Conservation (phyloP, 164 flowering plant genomes). For the Umbilicus rupestris region DNA sequence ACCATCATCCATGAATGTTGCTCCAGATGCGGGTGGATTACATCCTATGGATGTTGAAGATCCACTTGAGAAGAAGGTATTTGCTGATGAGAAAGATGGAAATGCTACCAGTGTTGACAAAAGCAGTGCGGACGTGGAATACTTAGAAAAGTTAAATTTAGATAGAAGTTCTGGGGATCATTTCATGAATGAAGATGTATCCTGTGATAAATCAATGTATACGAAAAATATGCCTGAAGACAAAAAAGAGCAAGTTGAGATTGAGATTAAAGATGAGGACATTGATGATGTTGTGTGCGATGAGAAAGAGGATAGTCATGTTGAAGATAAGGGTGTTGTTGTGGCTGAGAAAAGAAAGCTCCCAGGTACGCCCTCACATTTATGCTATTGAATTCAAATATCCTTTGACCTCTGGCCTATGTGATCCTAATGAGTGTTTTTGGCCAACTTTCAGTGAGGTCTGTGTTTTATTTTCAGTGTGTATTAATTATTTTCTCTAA, state of each 20-base stretch:
- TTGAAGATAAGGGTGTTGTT: constrained; percentile 23
- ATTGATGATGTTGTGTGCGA: constrained; percentile 31
- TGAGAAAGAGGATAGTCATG: constrained; percentile 27
- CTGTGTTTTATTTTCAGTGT: too few species aligned
- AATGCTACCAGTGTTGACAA: constrained; percentile 24
- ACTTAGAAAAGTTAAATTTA: constrained; percentile 60
- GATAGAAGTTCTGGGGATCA: constrained; percentile 83
- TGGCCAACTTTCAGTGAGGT: too few species aligned
- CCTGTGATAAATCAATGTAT: constrained; percentile 55
- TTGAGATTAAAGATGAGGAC: constrained; percentile 38
- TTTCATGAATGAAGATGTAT: constrained; percentile 73
- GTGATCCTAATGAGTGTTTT: neutral
- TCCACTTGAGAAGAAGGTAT: constrained; percentile 40
- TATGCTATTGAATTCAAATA: neutral
- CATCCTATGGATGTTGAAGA: constrained; percentile 57
- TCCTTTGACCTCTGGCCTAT: neutral
- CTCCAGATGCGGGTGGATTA: constrained; percentile 46
- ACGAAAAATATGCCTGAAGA: constrained; percentile 32
- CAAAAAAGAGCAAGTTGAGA: constrained; percentile 27
- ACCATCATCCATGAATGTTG: constrained; percentile 57
- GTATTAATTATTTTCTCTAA: too few species aligned
- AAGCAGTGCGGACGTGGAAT: constrained; percentile 37
- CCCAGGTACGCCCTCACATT: constrained; percentile 33
- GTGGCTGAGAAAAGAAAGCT: constrained; percentile 59
- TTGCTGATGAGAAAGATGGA: constrained; percentile 35